Evolutionary conservation across 768 basidiomycete species (phyloP).

Genomic region (Mycena vulgaris): DNA sequence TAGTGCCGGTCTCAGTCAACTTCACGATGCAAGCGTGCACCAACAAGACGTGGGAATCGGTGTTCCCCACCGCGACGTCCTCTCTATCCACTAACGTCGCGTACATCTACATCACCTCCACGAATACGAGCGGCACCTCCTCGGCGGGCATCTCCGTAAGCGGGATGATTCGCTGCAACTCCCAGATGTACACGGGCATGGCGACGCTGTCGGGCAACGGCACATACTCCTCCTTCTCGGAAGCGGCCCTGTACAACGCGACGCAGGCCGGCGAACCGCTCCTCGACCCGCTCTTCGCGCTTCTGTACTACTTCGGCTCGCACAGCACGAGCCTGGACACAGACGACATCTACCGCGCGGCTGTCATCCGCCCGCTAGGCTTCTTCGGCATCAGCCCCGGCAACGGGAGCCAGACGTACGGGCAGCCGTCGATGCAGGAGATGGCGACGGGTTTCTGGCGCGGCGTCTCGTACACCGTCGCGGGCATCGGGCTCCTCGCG

Average conservation of each 20-base stretch:
- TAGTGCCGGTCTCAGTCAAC: neutral
- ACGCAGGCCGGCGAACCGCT: slow-evolving; percentile 40
- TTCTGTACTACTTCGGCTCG: slow-evolving; percentile 25
- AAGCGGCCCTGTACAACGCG: slow-evolving; percentile 12
- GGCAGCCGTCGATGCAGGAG: slow-evolving; percentile 20
- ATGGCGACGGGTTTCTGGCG: slow-evolving; percentile 30
- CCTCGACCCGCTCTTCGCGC: slow-evolving; percentile 31
- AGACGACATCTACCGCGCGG: neutral
- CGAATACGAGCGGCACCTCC: neutral
- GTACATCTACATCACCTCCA: slow-evolving; percentile 28
- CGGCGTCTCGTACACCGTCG: slow-evolving; percentile 22
- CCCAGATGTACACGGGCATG: slow-evolving; percentile 23
- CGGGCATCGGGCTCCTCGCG: slow-evolving; percentile 30
- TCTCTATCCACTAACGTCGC: slow-evolving; percentile 7
- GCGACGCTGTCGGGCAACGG: slow-evolving; percentile 31
- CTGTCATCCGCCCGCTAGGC: slow-evolving; percentile 5
- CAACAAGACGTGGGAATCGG: slow-evolving; percentile 1
- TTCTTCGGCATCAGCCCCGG: neutral
- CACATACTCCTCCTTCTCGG: slow-evolving; percentile 31
- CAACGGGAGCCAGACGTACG: neutral
- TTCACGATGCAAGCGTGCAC: slow-evolving; percentile 13
- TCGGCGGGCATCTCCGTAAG: neutral
- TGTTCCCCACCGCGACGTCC: neutral
- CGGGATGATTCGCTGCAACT: slow-evolving; percentile 34
- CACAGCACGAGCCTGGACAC: neutral